phyloP scores from a whole-genome alignment of 1,284 basidiomycete species.

The Cryptococcus sp. region DNA sequence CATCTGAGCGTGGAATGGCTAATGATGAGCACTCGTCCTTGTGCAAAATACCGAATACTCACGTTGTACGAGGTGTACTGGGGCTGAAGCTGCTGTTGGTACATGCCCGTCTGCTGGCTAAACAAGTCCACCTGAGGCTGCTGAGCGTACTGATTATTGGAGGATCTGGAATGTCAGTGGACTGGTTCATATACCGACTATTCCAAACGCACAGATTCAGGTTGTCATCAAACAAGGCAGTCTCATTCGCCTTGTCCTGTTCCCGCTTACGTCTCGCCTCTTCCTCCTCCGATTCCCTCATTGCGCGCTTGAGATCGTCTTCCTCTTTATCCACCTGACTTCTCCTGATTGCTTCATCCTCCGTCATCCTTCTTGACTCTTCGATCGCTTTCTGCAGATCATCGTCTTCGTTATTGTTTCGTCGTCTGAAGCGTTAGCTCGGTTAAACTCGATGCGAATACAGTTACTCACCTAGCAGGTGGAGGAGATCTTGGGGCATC shows the following conservation, averaged over 20 bases:
- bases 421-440: constrained; percentile 4
- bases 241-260: constrained; percentile 69
- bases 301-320: constrained; percentile 70
- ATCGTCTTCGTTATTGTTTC: constrained; percentile 61
- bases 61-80: constrained; percentile 57
- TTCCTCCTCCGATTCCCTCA: constrained; percentile 82
- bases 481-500: not conserved
- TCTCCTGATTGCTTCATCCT: constrained; percentile 64
- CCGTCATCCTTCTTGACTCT: constrained; percentile 71
- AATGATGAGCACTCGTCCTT: constrained; percentile 1
- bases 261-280: constrained; percentile 66
- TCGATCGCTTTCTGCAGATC: constrained; percentile 79
- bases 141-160: constrained; percentile 40
- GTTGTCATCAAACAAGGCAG: constrained; percentile 78
- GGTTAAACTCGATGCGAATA: constrained; percentile 1
- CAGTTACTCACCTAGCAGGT: constrained; percentile 10
- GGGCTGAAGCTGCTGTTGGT: constrained; percentile 54
- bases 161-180: constrained; percentile 8
- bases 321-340: constrained; percentile 54
- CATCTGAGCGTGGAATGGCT: constrained; percentile 51
- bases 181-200: too few species aligned
- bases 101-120: constrained; percentile 25
- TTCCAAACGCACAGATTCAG: constrained; percentile 59
- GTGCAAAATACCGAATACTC: constrained; percentile 10
- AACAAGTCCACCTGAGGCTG: constrained; percentile 34